Evolutionary conservation across 441 rosid species (phyloP), one percentile per base, ranked within the genome.

Genomic region (Pelargonium fulgidum): DNA sequence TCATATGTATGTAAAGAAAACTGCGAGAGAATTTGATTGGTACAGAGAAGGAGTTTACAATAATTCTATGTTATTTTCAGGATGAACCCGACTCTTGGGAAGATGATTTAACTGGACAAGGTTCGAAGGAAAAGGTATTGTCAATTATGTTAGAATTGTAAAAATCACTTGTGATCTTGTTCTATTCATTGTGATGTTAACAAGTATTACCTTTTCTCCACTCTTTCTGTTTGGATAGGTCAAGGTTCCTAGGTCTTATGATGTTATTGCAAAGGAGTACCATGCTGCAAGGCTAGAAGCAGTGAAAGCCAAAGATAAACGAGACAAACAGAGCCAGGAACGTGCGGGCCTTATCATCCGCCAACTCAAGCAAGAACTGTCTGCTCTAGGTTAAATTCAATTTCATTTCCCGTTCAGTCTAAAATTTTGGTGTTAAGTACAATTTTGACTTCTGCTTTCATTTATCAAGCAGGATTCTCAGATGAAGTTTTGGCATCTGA

Each of bases 331-430:
- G 65, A 81, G 86, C 61, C 93, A 91, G 81, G 88, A 83, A 73
- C 81, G 73, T 78, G 92, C 94, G 41, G 90, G 96, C 72, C 73
- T 67, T 67, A 77, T 76, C 29, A 89, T 91, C 76, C 85, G 86
- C 72, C 81, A 86, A 81, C 91, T 93, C 78, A 93, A 93, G 86
- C 92, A 88, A 78, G 97, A 93, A 81, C 79, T 93, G 77, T 78
- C 90, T 75, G 88, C 88, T 74, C 84, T 88, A 81, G 98, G 96
- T 89, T 64, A 69, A 56, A 70, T 72, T 79, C 70, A 61, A 42
- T 73, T 61, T 20, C 62, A 42, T 70, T 69, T 68, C 44, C 17
- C 14, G 62, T 78, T 72, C 66, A 7, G 74, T 24, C 73, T 48
- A 45, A 66, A 69, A 66, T 64, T 26, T 72, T 59, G 66, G 71